A percentile compares a stretch with the other conserved stretches of the same genome.
phyloP scores from a whole-genome alignment of 163 green algal species.

The Chlamydomonas reinhardtii region DNA sequence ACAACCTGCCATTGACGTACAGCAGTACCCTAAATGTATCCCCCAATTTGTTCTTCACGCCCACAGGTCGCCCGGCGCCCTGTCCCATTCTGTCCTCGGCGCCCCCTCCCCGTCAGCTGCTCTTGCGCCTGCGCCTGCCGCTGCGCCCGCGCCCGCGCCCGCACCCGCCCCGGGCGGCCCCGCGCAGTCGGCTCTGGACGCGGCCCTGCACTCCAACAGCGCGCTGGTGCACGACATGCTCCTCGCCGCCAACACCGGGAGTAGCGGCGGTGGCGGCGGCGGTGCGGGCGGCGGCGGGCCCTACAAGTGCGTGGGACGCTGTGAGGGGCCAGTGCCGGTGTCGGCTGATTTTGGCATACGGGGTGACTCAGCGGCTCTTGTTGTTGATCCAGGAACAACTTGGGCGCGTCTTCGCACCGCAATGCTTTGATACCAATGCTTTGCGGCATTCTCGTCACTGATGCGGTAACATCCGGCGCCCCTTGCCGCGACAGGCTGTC shows the following conservation, averaged over 20 bases:
- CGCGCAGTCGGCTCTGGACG: neutral
- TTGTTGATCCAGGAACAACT: no score
- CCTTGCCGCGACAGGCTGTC: conserved; percentile 64
- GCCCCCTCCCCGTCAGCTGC: no score
- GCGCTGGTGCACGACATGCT: conserved; percentile 52
- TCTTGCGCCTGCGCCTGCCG: neutral
- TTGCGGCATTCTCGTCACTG: no score
- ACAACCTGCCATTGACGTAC: no score
- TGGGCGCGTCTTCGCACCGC: no score
- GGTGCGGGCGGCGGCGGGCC: neutral
- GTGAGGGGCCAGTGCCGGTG: no score
- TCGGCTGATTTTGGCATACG: no score
- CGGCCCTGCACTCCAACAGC: conserved; percentile 40
- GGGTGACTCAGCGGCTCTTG: no score
- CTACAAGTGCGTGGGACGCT: conserved; percentile 12
- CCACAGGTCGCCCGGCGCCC: conserved; percentile 3
- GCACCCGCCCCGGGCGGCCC: no score
- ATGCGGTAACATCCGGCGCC: no score
- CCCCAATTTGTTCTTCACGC: neutral
- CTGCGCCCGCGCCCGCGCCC: neutral
- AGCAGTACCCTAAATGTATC: neutral
- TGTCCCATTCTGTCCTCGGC: neutral
- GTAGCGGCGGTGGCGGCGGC: neutral
- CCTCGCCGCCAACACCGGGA: neutral
- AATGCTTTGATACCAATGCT: no score